Evolutionary conservation across 768 basidiomycete genomes (phyloP).

Genomic region (Sporobolomyces roseus): DNA sequence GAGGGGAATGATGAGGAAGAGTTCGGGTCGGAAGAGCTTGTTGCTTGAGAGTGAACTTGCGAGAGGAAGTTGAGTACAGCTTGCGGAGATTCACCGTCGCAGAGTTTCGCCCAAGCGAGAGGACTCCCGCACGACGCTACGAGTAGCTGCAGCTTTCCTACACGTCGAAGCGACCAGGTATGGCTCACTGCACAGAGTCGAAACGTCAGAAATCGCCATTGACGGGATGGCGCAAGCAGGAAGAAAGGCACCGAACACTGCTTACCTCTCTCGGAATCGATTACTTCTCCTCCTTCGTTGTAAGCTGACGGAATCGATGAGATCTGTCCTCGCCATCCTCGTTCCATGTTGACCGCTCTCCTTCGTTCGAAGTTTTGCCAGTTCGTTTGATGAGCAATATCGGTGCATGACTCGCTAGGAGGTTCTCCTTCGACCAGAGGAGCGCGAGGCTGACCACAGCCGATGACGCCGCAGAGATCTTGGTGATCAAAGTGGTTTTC

Average conservation of each 20-base stretch:
- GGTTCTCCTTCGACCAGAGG: background rate
- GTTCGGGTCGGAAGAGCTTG: too few species aligned
- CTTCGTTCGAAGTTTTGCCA: background rate
- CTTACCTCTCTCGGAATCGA: too few species aligned
- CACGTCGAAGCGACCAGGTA: constrained; percentile 20
- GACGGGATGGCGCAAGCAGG: background rate
- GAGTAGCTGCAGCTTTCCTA: constrained; percentile 20
- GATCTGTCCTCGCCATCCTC: background rate
- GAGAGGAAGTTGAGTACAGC: constrained; percentile 22
- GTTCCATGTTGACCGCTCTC: background rate
- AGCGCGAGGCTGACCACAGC: background rate
- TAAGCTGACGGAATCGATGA: too few species aligned
- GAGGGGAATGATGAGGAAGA: constrained; percentile 11
- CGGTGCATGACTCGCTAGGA: constrained; percentile 17
- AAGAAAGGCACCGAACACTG: background rate
- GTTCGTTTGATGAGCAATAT: background rate
- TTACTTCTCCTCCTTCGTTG: too few species aligned
- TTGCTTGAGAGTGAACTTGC: background rate
- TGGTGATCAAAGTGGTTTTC: background rate
- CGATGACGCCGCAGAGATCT: constrained; percentile 18
- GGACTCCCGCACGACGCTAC: constrained; percentile 22
- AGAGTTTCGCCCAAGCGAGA: constrained; percentile 18
- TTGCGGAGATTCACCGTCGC: background rate
- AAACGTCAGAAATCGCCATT: background rate
- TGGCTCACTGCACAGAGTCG: background rate